Evolutionary conservation across 345 rosid genomes (phyloP).

Genomic region (Eucalyptus sp.): DNA sequence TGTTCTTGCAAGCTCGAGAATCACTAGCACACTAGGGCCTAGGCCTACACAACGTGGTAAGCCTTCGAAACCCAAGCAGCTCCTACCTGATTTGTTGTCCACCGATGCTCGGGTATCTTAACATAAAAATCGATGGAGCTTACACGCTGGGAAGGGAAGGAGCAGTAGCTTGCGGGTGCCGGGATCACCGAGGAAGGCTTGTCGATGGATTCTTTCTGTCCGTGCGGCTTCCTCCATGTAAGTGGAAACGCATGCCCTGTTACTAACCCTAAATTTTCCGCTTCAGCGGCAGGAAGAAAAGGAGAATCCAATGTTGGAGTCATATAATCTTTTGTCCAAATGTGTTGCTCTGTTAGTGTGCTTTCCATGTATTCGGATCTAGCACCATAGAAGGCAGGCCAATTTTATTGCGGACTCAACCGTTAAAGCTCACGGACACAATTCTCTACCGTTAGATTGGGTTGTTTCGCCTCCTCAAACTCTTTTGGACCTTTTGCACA

Average conservation of each 20-base stretch:
- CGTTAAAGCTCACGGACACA: too few species aligned
- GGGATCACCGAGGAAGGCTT: background rate
- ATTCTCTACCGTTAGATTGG: too few species aligned
- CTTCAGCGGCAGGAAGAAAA: background rate
- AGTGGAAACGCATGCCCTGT: background rate
- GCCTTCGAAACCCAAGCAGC: background rate
- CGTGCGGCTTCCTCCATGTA: background rate
- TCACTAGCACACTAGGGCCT: background rate
- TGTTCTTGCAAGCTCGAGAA: background rate
- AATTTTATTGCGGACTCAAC: too few species aligned
- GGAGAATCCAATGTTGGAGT: background rate
- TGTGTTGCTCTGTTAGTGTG: background rate
- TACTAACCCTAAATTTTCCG: background rate
- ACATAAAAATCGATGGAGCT: background rate
- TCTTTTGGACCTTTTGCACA: too few species aligned
- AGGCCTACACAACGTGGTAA: background rate
- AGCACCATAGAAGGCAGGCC: background rate
- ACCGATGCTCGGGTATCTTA: background rate
- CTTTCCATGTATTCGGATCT: background rate
- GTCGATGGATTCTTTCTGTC: background rate
- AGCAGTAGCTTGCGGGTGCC: background rate
- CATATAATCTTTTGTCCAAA: background rate
- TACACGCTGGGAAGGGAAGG: background rate
- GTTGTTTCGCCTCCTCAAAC: too few species aligned
- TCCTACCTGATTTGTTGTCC: background rate